Percentiles rank a stretch among this genome's conserved stretches.
These are phyloP conservation scores for Herpotrichia juniperi DNA, from an alignment of 2,329 filamentous ascomycete species.

Conservation along the genomic window DNA sequence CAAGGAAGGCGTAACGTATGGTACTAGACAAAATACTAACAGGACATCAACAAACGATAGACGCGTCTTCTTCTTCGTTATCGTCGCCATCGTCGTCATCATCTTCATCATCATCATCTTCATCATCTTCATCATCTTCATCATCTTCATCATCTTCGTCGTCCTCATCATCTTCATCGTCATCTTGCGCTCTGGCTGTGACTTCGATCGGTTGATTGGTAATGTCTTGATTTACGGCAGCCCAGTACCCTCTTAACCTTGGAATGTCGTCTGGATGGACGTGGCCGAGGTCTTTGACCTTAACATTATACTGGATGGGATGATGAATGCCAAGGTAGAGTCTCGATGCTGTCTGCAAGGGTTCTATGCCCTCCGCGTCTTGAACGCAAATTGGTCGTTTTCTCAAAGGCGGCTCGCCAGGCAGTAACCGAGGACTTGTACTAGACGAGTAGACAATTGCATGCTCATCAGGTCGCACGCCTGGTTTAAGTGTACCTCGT, in stretches of 20 bases:
- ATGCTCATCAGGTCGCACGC: constrained; percentile 45
- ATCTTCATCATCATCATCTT: too few species aligned
- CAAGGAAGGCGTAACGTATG: too few species aligned
- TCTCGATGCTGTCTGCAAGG: constrained; percentile 42
- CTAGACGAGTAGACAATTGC: constrained; percentile 41
- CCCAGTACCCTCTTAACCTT: constrained; percentile 18
- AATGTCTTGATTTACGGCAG: too few species aligned
- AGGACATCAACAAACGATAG: too few species aligned
- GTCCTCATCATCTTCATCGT: not conserved
- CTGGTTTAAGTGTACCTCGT: constrained; percentile 44
- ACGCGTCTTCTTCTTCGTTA: too few species aligned
- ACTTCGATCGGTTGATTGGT: too few species aligned
- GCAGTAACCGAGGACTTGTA: constrained; percentile 10
- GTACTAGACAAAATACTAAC: too few species aligned
- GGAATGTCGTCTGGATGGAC: constrained; percentile 35
- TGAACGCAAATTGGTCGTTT: constrained; percentile 47
- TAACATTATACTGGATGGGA: constrained; percentile 52
- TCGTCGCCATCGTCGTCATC: too few species aligned
- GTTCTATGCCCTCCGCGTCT: constrained; percentile 21
- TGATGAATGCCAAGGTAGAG: constrained; percentile 50
- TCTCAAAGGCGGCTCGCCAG: constrained; percentile 35
- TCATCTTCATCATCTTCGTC: too few species aligned
- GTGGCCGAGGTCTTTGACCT: constrained; percentile 49
- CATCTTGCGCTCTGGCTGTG: constrained; percentile 10
- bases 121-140: not conserved